phyloP scores from a whole-genome alignment of 108 stramenopile genomes.

The Nannochloropsis salina region DNA sequence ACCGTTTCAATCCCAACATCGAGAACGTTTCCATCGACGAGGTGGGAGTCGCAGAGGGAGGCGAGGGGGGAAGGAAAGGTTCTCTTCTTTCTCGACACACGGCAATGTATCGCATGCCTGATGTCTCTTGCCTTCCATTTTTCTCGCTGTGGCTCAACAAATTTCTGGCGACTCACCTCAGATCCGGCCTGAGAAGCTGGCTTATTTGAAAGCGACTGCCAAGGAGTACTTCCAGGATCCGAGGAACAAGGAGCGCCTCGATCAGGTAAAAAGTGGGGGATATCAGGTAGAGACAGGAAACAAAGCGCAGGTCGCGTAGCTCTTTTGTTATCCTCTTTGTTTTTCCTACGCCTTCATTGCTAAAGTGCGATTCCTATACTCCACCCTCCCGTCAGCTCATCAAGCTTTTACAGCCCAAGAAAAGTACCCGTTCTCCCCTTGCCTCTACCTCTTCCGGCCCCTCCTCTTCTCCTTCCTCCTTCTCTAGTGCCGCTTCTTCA shows the following conservation, averaged over 20 bases:
- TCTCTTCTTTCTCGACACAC: too few species aligned
- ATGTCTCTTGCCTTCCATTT: not conserved
- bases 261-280: slow-evolving; percentile 23
- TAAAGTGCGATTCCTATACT: not conserved
- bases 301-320: not conserved
- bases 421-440: not conserved
- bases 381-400: not conserved
- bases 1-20: slow-evolving; percentile 46
- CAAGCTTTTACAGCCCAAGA: not conserved
- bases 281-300: not conserved
- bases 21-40: slow-evolving; percentile 36
- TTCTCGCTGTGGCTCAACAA: too few species aligned
- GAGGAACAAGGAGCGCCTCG: slow-evolving; percentile 20
- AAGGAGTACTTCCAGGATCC: slow-evolving; percentile 35
- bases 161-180: too few species aligned
- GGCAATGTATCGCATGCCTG: not conserved
- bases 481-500: not conserved
- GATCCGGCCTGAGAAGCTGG: slow-evolving; percentile 33
- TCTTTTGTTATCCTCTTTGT: not conserved
- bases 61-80: not conserved
- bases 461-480: not conserved
- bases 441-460: not conserved
- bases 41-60: not conserved
- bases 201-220: slow-evolving; percentile 29
- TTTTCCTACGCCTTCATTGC: not conserved